phyloP scores from a whole-genome alignment of 1,284 basidiomycete genomes.

The Ustilago xerochloae region DNA sequence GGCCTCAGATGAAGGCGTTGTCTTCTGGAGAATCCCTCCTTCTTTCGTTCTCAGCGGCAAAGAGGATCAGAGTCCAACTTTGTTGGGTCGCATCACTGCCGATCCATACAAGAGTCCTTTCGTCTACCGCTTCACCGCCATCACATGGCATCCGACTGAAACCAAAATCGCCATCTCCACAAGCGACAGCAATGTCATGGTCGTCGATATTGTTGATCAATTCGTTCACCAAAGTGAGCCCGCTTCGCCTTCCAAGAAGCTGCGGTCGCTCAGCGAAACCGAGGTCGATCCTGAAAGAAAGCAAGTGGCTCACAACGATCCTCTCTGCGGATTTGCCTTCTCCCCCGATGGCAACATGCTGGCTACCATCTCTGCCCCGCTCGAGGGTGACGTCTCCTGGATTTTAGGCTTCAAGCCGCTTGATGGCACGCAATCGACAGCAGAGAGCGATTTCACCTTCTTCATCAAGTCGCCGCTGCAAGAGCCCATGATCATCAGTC shows the following conservation, averaged over 20 bases:
- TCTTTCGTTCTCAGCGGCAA: conserved; percentile 24
- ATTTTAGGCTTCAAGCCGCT: conserved; percentile 14
- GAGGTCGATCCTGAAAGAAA: conserved; percentile 14
- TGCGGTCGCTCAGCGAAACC: conserved; percentile 12
- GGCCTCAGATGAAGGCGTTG: conserved; percentile 11
- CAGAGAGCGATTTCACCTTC: conserved; percentile 1
- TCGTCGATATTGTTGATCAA: conserved; percentile 23
- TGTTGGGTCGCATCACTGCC: conserved; percentile 20
- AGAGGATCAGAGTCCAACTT: neutral
- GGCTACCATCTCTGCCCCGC: conserved; percentile 24
- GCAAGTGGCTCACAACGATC: conserved; percentile 11
- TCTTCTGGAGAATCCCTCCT: conserved; percentile 22
- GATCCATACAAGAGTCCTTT: conserved; percentile 16
- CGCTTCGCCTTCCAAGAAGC: conserved; percentile 6
- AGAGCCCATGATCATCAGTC: conserved; percentile 29
- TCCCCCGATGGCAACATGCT: conserved; percentile 28
- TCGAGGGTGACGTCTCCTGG: conserved; percentile 17
- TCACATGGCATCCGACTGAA: conserved; percentile 23
- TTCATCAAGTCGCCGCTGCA: conserved; percentile 22
- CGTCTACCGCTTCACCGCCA: conserved; percentile 25
- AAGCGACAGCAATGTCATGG: conserved; percentile 25
- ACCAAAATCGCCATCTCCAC: conserved; percentile 37
- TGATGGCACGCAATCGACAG: neutral
- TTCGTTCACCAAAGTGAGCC: conserved; percentile 1
- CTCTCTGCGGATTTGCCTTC: conserved; percentile 25